Percentiles rank a stretch among this genome's conserved stretches.
These are phyloP conservation scores for Colletotrichum aenigma DNA, from an alignment of 2,329 filamentous ascomycete genomes.

Conservation along the genomic window DNA sequence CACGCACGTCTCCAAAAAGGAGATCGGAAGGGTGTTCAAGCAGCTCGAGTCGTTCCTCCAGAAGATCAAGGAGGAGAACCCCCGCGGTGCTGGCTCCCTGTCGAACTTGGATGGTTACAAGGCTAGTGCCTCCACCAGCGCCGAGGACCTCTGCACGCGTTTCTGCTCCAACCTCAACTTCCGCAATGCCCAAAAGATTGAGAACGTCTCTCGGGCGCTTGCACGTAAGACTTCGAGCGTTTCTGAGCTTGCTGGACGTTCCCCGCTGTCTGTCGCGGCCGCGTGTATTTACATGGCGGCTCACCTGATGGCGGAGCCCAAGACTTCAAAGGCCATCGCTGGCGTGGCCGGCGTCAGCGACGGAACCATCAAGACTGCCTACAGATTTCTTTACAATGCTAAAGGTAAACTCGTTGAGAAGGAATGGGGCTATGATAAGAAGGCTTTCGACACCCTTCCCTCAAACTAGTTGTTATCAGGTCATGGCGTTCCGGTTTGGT, in stretches of 20 bases:
- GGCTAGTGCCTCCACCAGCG: conserved; percentile 76
- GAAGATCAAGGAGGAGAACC: conserved; percentile 70
- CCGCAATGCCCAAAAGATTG: conserved; percentile 73
- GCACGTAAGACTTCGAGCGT: conserved; percentile 78
- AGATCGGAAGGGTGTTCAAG: conserved; percentile 97
- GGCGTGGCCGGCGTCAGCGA: conserved; percentile 88
- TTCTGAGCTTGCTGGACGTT: conserved; percentile 87
- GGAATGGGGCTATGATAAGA: conserved; percentile 75
- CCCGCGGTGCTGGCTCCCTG: conserved; percentile 50
- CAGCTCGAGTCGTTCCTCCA: conserved; percentile 86
- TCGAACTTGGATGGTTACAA: conserved; percentile 73
- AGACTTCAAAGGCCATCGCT: conserved; percentile 86
- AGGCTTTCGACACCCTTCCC: conserved; percentile 75
- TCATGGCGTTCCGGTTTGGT: not conserved
- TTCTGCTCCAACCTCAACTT: conserved; percentile 85
- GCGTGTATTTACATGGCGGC: conserved; percentile 97
- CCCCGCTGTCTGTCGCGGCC: conserved; percentile 90
- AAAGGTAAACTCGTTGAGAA: conserved; percentile 76
- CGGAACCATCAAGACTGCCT: conserved; percentile 94
- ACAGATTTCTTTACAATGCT: conserved; percentile 82
- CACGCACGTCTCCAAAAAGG: conserved; percentile 95
- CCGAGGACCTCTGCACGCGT: conserved; percentile 84
- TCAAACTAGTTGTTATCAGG: conserved; percentile 1
- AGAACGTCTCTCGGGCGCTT: conserved; percentile 79
- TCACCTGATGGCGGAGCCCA: conserved; percentile 79